A percentile compares a stretch with the other conserved stretches of the same genome.
phyloP scores from a whole-genome alignment of 2,329 filamentous ascomycete species.

The Calonectria naviculata region DNA sequence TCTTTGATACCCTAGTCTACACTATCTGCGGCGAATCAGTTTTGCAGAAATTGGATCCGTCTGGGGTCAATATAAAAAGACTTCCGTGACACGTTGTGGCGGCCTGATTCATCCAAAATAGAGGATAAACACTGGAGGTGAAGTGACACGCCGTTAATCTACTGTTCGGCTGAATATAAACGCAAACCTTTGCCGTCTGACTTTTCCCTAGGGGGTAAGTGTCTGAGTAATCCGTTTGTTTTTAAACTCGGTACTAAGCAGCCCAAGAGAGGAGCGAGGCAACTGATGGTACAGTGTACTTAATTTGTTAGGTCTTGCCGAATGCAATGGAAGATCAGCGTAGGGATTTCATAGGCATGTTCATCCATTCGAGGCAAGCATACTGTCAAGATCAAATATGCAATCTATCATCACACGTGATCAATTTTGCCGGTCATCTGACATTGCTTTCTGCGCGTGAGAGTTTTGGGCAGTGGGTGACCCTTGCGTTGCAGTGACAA shows the following conservation, averaged over 20 bases:
- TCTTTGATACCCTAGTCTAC: not conserved
- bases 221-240: not conserved
- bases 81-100: not conserved
- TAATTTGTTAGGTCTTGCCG: not conserved
- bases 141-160: not conserved
- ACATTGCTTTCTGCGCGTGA: not conserved
- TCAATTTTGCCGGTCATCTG: not conserved
- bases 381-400: not conserved
- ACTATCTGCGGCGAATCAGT: not conserved
- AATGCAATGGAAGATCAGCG: not conserved
- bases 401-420: not conserved
- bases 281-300: not conserved
- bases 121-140: not conserved
- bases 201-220: not conserved
- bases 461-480: not conserved
- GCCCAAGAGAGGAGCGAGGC: not conserved
- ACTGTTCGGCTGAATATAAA: not conserved
- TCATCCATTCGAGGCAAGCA: not conserved
- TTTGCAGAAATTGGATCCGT: not conserved
- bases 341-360: not conserved
- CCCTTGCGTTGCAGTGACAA: not conserved
- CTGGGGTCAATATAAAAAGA: not conserved
- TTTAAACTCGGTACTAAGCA: not conserved
- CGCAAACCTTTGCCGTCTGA: no score
- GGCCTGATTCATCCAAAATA: not conserved